phyloP scores from a whole-genome alignment of 495 filamentous ascomycete genomes.

The Penicillium canescens region DNA sequence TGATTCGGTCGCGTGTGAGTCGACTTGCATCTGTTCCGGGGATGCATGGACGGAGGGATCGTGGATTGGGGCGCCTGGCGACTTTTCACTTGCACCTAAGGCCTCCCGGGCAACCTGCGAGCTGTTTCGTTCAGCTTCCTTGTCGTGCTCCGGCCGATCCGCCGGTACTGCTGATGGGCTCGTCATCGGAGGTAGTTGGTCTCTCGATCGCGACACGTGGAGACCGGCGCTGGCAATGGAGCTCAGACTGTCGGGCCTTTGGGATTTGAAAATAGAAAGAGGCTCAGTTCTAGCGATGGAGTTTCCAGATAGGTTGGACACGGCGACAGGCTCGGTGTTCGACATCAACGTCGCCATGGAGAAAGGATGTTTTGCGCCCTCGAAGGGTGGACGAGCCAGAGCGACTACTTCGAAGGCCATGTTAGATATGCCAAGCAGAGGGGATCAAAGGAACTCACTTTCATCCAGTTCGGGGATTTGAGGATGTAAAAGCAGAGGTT shows the following conservation, averaged over 20 bases:
- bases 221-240: conserved; percentile 49
- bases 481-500: conserved; percentile 11
- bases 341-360: conserved; percentile 53
- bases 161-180: conserved; percentile 26
- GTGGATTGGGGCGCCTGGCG: conserved; percentile 26
- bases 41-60: conserved; percentile 32
- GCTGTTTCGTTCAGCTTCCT: conserved; percentile 39
- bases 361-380: conserved; percentile 36
- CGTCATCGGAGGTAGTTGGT: conserved; percentile 34
- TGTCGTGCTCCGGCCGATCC: conserved; percentile 39
- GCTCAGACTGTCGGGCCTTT: conserved; percentile 44
- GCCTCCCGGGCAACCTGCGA: conserved; percentile 48
- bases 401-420: conserved; percentile 70
- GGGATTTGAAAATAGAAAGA: conserved; percentile 35
- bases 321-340: conserved; percentile 43
- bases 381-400: conserved; percentile 45
- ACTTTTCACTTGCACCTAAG: conserved; percentile 44
- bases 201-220: conserved; percentile 44
- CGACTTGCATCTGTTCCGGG: conserved; percentile 48
- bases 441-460: conserved; percentile 7
- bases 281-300: conserved; percentile 35
- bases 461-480: conserved; percentile 14
- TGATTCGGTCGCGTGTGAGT: conserved; percentile 33
- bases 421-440: conserved; percentile 40
- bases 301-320: conserved; percentile 36